These are phyloP conservation scores for Mucor irregularis DNA, from an alignment of 371 early-diverging fungal species.

Conservation along the genomic window DNA sequence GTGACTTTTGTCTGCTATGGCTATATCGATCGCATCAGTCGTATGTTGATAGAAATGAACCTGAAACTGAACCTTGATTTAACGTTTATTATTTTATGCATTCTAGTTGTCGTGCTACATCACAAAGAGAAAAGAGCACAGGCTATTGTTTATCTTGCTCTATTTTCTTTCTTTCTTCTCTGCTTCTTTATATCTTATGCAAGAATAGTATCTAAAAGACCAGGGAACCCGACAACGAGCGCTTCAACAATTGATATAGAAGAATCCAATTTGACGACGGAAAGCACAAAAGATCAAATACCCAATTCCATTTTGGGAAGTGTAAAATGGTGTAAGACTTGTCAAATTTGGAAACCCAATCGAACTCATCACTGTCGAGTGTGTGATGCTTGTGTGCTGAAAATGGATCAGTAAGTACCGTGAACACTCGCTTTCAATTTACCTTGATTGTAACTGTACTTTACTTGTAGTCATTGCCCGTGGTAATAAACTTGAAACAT, in stretches of 20 bases:
- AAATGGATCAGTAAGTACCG: slow-evolving; percentile 63
- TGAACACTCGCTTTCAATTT: background rate
- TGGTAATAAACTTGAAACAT: slow-evolving; percentile 30
- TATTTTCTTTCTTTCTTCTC: slow-evolving; percentile 13
- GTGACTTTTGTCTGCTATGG: slow-evolving; percentile 27
- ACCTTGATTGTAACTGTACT: background rate
- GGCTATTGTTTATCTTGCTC: slow-evolving; percentile 13
- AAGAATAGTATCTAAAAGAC: slow-evolving; percentile 14
- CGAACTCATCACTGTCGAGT: slow-evolving; percentile 63
- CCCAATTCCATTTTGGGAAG: slow-evolving; percentile 30
- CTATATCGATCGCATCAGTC: slow-evolving; percentile 22
- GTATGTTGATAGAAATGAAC: slow-evolving; percentile 16
- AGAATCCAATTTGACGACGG: background rate
- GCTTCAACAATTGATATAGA: background rate
- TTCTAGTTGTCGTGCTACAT: slow-evolving; percentile 16
- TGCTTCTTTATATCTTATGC: slow-evolving; percentile 22
- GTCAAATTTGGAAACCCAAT: slow-evolving; percentile 58
- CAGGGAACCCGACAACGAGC: slow-evolving; percentile 17
- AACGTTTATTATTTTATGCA: background rate
- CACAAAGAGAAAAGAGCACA: slow-evolving; percentile 2
- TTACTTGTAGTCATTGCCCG: slow-evolving; percentile 53
- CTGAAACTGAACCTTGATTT: background rate
- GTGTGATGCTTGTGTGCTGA: slow-evolving; percentile 60
- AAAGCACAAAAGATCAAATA: background rate
- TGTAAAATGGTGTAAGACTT: slow-evolving; percentile 51